These are phyloP conservation scores for Poa annua DNA, from an alignment of 176 grass and related monocot genomes.

Conservation along the genomic window DNA sequence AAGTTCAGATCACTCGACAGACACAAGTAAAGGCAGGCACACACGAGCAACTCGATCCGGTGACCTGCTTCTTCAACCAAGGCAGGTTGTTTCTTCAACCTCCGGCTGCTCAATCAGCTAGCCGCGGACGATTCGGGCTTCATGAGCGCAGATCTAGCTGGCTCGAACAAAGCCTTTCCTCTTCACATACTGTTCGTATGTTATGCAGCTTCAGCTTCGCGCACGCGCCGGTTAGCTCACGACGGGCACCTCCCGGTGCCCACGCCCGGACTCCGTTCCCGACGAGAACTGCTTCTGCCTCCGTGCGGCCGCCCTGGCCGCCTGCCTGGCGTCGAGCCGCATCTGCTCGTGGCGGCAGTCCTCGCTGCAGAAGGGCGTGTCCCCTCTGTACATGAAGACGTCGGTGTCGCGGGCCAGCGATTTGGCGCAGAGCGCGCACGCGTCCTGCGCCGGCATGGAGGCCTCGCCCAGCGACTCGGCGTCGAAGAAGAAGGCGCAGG, in stretches of 20 bases:
- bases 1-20: too few relatives aligned
- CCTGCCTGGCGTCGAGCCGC: slow-evolving; percentile 41
- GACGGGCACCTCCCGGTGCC: background rate
- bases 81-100: background rate
- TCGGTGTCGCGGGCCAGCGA: slow-evolving; percentile 52
- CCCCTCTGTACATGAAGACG: slow-evolving; percentile 73
- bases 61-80: background rate
- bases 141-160: background rate
- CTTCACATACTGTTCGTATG: background rate
- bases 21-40: too few relatives aligned
- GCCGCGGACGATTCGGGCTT: background rate
- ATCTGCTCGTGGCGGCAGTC: slow-evolving; percentile 64
- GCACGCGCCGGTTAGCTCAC: background rate
- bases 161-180: background rate
- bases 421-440: slow-evolving; percentile 62
- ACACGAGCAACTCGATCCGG: too few relatives aligned
- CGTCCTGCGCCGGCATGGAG: slow-evolving; percentile 33
- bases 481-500: slow-evolving; percentile 51
- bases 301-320: background rate
- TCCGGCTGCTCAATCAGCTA: background rate
- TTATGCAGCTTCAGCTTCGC: too few relatives aligned
- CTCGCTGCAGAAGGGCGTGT: slow-evolving; percentile 73
- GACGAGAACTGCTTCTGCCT: background rate
- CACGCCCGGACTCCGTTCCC: background rate
- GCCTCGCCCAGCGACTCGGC: slow-evolving; percentile 19